Evolutionary conservation across 805 yeast genomes (phyloP).

Genomic region (Metschnikowia peoriensis): DNA sequence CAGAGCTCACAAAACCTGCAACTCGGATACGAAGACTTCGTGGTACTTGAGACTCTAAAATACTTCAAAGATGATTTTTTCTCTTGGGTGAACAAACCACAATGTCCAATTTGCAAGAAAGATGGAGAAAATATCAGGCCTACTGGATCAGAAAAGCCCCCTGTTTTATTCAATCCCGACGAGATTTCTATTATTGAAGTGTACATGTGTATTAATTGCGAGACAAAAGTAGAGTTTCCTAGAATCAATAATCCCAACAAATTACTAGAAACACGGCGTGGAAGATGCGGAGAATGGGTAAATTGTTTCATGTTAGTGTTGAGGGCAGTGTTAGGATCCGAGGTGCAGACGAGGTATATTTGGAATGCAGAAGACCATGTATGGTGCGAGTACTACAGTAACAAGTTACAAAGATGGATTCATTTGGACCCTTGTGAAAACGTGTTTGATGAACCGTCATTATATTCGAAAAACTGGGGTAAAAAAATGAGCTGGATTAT

Average conservation of each 20-base stretch:
- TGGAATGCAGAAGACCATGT: slow-evolving; percentile 95
- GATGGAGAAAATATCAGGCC: slow-evolving; percentile 36
- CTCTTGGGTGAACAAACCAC: slow-evolving; percentile 75
- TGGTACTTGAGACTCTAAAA: slow-evolving; percentile 32
- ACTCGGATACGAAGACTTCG: slow-evolving; percentile 33
- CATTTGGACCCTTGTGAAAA: slow-evolving; percentile 89
- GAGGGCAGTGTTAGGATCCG: slow-evolving; percentile 54
- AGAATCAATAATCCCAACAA: slow-evolving; percentile 68
- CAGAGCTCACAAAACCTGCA: not conserved
- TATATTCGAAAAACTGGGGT: slow-evolving; percentile 87
- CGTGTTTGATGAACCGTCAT: slow-evolving; percentile 74
- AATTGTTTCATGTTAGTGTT: slow-evolving; percentile 73
- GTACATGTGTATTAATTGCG: slow-evolving; percentile 59
- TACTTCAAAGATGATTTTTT: slow-evolving; percentile 76
- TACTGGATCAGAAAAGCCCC: slow-evolving; percentile 42
- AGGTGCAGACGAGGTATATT: slow-evolving; percentile 51
- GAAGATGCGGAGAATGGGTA: slow-evolving; percentile 97
- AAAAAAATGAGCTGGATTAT: slow-evolving; percentile 87
- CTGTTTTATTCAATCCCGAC: slow-evolving; percentile 25
- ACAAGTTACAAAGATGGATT: slow-evolving; percentile 64
- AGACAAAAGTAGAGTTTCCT: slow-evolving; percentile 56
- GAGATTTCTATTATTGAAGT: slow-evolving; percentile 60
- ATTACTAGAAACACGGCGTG: slow-evolving; percentile 59
- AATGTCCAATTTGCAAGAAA: slow-evolving; percentile 53
- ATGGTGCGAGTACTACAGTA: slow-evolving; percentile 89